A percentile compares a stretch with the other conserved stretches of the same genome.
phyloP scores from a whole-genome alignment of 345 rosid species.

The Syzygium aromaticum region DNA sequence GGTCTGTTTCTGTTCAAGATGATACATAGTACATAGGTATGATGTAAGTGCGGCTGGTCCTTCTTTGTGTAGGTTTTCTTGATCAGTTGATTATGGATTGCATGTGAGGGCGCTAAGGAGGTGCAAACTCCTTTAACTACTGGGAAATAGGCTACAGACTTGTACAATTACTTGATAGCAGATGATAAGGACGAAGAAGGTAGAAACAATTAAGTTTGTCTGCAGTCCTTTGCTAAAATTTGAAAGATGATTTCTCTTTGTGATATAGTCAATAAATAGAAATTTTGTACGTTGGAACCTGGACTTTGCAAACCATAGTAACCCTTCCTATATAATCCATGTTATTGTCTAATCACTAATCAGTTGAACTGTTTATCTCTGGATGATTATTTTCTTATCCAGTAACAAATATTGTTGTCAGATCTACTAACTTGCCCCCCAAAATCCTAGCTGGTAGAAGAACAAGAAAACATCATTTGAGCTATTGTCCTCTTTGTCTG shows the following conservation, averaged over 20 bases:
- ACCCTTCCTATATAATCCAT: not conserved
- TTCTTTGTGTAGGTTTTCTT: not conserved
- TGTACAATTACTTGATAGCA: not conserved
- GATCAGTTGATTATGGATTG: not conserved
- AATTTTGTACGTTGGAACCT: not conserved
- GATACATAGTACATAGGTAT: not conserved
- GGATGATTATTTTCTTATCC: not conserved
- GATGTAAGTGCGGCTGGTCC: not conserved
- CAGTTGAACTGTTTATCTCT: not conserved
- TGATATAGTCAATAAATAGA: not conserved
- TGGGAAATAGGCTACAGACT: not conserved
- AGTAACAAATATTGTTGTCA: not conserved
- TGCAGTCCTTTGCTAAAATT: not conserved
- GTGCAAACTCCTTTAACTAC: not conserved
- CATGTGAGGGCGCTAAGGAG: not conserved
- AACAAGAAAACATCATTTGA: not conserved
- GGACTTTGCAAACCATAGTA: not conserved
- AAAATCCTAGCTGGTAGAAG: not conserved
- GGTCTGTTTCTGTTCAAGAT: conserved; percentile 10
- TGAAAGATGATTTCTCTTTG: not conserved
- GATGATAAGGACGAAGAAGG: not conserved
- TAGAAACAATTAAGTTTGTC: not conserved
- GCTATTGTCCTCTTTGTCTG: not conserved
- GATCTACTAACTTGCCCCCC: not conserved
- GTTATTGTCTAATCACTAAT: not conserved